Conservation (phyloP, 805 yeast genomes). For the Candida vaughaniae region DNA sequence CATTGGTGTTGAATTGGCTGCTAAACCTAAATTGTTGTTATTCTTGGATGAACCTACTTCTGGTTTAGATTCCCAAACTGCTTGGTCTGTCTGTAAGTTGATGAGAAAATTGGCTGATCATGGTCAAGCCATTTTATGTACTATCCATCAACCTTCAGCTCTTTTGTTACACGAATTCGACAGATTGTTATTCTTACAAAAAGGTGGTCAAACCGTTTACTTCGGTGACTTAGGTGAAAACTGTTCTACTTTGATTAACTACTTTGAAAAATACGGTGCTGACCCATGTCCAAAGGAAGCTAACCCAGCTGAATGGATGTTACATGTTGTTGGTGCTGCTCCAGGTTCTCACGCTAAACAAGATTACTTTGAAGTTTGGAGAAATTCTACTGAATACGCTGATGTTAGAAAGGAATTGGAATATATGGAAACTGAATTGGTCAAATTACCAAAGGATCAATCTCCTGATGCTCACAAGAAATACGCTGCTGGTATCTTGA, state of each 20-base stretch:
- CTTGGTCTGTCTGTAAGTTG: conserved; percentile 57
- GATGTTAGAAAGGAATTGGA: conserved; percentile 54
- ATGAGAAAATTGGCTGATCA: conserved; percentile 44
- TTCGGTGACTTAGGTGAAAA: conserved; percentile 77
- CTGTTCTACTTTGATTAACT: conserved; percentile 55
- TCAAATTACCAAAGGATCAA: conserved; percentile 29
- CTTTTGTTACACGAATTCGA: conserved; percentile 41
- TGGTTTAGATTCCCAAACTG: conserved; percentile 57
- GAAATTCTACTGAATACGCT: conserved; percentile 56
- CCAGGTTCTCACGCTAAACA: conserved; percentile 73
- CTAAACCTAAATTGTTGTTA: conserved; percentile 41
- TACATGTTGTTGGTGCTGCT: conserved; percentile 80
- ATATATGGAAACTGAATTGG: conserved; percentile 52
- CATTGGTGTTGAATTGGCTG: conserved; percentile 42
- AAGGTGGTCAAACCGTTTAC: conserved; percentile 58
- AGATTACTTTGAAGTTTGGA: conserved; percentile 78
- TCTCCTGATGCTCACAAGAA: conserved; percentile 26
- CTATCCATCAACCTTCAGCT: conserved; percentile 56
- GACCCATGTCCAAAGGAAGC: conserved; percentile 36
- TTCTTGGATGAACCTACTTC: conserved; percentile 66
- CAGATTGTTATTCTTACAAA: conserved; percentile 28
- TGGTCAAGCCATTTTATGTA: conserved; percentile 69
- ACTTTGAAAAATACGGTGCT: conserved; percentile 74
- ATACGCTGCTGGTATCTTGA: conserved; percentile 30
- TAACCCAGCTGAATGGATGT: conserved; percentile 75